Percentiles rank a stretch among this genome's conserved stretches.
phyloP scores from a whole-genome alignment of 768 basidiomycete species.

The Hericium erinaceus region DNA sequence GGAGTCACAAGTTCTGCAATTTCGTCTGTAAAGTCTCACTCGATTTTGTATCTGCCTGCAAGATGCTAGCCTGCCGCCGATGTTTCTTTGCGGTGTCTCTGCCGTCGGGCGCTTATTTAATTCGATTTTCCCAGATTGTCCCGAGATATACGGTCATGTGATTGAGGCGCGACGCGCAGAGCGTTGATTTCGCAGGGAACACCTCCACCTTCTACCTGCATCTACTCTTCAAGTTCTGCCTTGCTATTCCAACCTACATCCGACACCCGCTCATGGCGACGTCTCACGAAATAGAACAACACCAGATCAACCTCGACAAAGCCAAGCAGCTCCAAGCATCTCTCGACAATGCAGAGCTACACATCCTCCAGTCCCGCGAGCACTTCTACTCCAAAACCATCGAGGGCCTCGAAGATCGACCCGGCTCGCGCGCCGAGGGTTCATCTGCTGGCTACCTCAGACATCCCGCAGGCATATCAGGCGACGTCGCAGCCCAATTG shows the following conservation, averaged over 20 bases:
- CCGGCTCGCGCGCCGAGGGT: not conserved
- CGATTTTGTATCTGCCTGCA: too few species aligned
- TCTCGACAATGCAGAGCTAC: constrained; percentile 9
- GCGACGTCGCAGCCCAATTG: constrained; percentile 50
- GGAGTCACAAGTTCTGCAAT: too few species aligned
- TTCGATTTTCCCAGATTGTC: too few species aligned
- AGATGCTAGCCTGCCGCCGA: too few species aligned
- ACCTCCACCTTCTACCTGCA: not conserved
- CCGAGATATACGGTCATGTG: not conserved
- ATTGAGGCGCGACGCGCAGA: not conserved
- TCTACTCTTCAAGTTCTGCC: too few species aligned
- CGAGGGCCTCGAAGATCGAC: constrained; percentile 7
- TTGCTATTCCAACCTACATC: too few species aligned
- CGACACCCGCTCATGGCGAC: too few species aligned
- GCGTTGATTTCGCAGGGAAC: not conserved
- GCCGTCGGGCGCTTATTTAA: too few species aligned
- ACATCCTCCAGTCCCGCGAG: constrained; percentile 11
- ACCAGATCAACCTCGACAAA: not conserved
- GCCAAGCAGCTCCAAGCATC: constrained; percentile 8
- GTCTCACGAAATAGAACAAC: not conserved
- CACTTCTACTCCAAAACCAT: constrained; percentile 9
- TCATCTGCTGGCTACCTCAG: not conserved
- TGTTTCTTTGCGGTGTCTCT: too few species aligned
- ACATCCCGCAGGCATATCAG: constrained; percentile 10
- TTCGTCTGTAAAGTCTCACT: too few species aligned